A percentile compares a stretch with the other conserved stretches of the same genome.
Conservation (phyloP, 768 basidiomycete genomes). For the Leucosporidium yakuticum region DNA sequence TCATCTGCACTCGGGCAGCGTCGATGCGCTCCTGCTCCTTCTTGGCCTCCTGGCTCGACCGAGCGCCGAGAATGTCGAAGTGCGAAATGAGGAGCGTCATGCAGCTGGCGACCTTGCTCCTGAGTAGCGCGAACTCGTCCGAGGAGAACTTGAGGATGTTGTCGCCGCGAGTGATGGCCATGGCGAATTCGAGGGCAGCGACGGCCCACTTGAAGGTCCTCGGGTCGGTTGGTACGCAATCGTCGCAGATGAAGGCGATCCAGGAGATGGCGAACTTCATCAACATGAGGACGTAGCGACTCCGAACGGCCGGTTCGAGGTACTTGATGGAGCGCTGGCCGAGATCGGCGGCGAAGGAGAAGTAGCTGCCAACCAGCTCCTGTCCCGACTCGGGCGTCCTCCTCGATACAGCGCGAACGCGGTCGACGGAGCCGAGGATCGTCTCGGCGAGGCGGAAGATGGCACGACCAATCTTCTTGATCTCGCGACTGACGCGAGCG, state of each 20-base stretch:
- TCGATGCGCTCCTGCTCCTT: constrained; percentile 83
- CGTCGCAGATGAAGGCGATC: constrained; percentile 97
- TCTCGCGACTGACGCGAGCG: constrained; percentile 77
- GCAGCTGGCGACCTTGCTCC: constrained; percentile 86
- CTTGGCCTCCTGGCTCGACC: constrained; percentile 77
- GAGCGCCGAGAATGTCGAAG: constrained; percentile 94
- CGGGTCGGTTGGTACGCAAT: constrained; percentile 90
- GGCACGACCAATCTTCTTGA: constrained; percentile 82
- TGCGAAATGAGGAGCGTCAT: constrained; percentile 96
- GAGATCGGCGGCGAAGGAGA: constrained; percentile 90
- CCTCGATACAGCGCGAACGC: constrained; percentile 63
- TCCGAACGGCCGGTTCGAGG: constrained; percentile 66
- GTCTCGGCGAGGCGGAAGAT: constrained; percentile 85
- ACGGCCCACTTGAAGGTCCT: constrained; percentile 98
- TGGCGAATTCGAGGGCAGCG: constrained; percentile 85
- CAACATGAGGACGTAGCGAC: constrained; percentile 72
- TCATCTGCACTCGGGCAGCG: constrained; percentile 44
- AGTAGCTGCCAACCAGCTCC: constrained; percentile 89
- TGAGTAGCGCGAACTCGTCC: constrained; percentile 81
- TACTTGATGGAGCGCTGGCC: constrained; percentile 81
- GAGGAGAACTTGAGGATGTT: constrained; percentile 81
- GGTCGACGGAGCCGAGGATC: constrained; percentile 84
- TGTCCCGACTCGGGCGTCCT: constrained; percentile 57
- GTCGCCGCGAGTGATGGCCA: constrained; percentile 77
- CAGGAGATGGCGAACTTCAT: constrained; percentile 90